These are phyloP conservation scores for Blastocystis hominis DNA, from an alignment of 352 stramenopile species.

Conservation along the genomic window DNA sequence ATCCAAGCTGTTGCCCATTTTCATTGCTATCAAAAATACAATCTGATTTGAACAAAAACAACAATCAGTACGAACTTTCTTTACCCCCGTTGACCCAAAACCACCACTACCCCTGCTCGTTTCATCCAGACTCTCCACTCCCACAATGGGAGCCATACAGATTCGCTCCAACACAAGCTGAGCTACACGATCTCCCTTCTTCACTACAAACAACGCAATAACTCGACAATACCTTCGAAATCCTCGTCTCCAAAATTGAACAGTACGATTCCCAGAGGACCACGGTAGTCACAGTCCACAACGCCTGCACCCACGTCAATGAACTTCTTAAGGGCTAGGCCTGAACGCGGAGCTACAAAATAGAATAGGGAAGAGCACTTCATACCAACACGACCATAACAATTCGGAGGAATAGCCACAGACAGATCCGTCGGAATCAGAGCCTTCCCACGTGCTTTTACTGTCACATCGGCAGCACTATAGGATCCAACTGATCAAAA, in stretches of 20 bases:
- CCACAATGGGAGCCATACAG: slow-evolving; percentile 73
- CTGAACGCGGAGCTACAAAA: slow-evolving; percentile 68
- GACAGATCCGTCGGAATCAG: slow-evolving; percentile 90
- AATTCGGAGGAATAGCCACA: slow-evolving; percentile 82
- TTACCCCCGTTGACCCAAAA: slow-evolving; percentile 83
- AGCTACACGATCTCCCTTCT: slow-evolving; percentile 85
- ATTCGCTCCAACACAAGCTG: slow-evolving; percentile 94
- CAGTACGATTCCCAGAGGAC: slow-evolving; percentile 91
- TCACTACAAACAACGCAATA: slow-evolving; percentile 65
- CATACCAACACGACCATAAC: slow-evolving; percentile 82
- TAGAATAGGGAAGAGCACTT: not conserved
- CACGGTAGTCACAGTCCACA: slow-evolving; percentile 72
- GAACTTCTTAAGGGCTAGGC: slow-evolving; percentile 89
- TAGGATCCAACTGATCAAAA: not conserved
- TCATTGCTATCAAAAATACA: not conserved
- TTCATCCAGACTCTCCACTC: slow-evolving; percentile 86
- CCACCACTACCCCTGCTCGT: slow-evolving; percentile 77
- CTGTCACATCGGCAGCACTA: slow-evolving; percentile 73
- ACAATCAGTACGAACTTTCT: slow-evolving; percentile 6
- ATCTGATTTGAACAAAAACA: too few species aligned
- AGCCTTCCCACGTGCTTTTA: slow-evolving; percentile 79
- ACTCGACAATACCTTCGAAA: slow-evolving; percentile 68
- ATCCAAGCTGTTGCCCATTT: not conserved
- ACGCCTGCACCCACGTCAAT: slow-evolving; percentile 94
- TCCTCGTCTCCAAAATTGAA: slow-evolving; percentile 91